Evolutionary conservation across 2,329 filamentous ascomycete genomes (phyloP).

Genomic region (Hymenotorrendiella dingleyae): DNA sequence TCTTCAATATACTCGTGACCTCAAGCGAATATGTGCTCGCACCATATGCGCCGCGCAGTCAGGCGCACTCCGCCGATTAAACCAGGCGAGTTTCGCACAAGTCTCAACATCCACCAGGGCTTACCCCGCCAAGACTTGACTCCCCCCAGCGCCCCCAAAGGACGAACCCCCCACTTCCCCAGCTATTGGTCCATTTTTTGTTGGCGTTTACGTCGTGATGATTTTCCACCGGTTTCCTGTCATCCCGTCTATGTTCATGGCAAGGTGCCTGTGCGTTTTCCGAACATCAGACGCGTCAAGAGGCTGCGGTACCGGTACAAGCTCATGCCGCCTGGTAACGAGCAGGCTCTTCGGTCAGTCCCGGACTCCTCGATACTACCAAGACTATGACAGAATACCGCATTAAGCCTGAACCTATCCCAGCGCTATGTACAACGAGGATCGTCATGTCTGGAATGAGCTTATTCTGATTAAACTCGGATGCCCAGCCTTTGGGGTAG

Average conservation of each 20-base stretch:
- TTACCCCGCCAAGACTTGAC: constrained; percentile 11
- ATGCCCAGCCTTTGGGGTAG: constrained; percentile 11
- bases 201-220: constrained; percentile 22
- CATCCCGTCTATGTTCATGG: constrained; percentile 14
- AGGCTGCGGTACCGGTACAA: constrained; percentile 11
- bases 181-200: constrained; percentile 17
- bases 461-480: constrained; percentile 18
- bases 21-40: constrained; percentile 10
- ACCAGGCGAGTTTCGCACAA: constrained; percentile 22
- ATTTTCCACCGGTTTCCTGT: constrained; percentile 13
- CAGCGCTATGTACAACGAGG: constrained; percentile 8
- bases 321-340: constrained; percentile 10
- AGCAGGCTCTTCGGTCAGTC: too few relatives aligned
- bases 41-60: constrained; percentile 17
- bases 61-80: constrained; percentile 19
- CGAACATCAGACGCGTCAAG: constrained; percentile 18
- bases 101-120: constrained; percentile 20
- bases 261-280: constrained; percentile 16
- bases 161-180: constrained; percentile 9
- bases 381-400: too few relatives aligned
- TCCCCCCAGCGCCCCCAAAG: constrained; percentile 10
- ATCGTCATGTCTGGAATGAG: constrained; percentile 9
- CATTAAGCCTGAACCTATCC: constrained; percentile 18
- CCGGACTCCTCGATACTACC: background rate
- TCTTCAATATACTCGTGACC: too few relatives aligned